Base-by-base conservation (phyloP, 257 asterid species). In the Linaria vulgaris region DNA sequence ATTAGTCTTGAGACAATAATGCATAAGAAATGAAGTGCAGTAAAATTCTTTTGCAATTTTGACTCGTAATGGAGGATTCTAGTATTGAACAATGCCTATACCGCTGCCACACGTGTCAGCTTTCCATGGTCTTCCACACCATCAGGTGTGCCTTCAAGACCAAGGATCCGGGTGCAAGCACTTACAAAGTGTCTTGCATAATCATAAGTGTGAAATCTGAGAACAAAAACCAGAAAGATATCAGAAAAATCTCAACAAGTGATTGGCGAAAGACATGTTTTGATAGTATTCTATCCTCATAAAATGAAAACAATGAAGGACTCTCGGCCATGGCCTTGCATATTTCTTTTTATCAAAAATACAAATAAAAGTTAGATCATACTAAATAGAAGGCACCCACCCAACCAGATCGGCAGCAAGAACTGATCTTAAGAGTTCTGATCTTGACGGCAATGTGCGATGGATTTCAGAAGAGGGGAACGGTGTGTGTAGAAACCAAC, bases 101-200 rank as follows among this genome's bases (percentile, higher is more conserved):
- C 96, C 88, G 96, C 96, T 76, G 96, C 91, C 23, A 89, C 96
- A 52, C 91, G 94, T 58, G 96, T 89, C 19, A 89, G 84, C 76
- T 80, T 79, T 69, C 96, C 96, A 76, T 89, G 96, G 75, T 89
- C 96, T 80, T 89, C 96, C 54, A 89, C 96, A 22, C 96, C 96
- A 67, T 89, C 96, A 59, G 96, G 96, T 14, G 96, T 89, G 69
- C 96, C 96, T 80, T 89, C 96, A 27, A 89, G 95, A 64, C 96
- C 96, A 70, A 89, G 88, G 76, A 89, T 89, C 69, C 96, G 94
- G 70, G 96, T 83, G 68, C 96, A 89, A 15, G 96, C 96, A 70
- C 96, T 89, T 24, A 89, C 96, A 41, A 89, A 89, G 69, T 89
- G 96, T 38, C 96, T 85, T 63, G 96, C 96, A 76, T 89, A 89